Evolutionary conservation across 139 green algal species (phyloP), one percentile per base, ranked within the genome.

Genomic region (Coccomyxa sp.): DNA sequence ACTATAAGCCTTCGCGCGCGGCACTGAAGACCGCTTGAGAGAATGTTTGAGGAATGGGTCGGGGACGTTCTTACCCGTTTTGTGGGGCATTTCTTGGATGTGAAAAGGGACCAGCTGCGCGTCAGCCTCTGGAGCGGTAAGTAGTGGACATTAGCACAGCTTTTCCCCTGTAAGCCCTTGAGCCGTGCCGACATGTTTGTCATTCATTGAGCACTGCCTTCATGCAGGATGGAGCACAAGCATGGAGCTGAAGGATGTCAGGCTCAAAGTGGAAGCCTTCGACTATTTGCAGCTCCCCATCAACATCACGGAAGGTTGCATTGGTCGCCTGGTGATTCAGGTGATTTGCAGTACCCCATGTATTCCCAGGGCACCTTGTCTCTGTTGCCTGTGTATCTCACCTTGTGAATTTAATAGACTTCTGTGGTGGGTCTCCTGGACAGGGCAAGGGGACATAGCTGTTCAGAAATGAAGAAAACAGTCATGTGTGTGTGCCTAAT

Each of bases 11-110:
- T n/a, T n/a, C n/a, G n/a, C n/a, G n/a, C n/a, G n/a, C n/a, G n/a
- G n/a, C n/a, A n/a, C n/a, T n/a, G n/a, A n/a, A n/a, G n/a, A n/a
- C n/a, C n/a, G n/a, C n/a, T n/a, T n/a, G n/a, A n/a, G n/a, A n/a
- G n/a, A n/a, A 86, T 89, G 87, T 89, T 91, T 70, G 87, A 91
- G 58, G 81, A 78, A 22, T 90, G 81, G 70, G 50, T 87, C 12
- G 75, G 55, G 18, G 86, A 91, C 16, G 40, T 83, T n/a, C 70
- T 92, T 27, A 81, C 84, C 0, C 77, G 79, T 80, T 88, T 82
- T 39, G 69, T 92, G 27, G 88, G 88, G 12, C 84, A 88, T 39
- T 87, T 92, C 34, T 34, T 90, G 34, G 84, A 92, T 41, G 76
- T 92, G 10, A 82, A 88, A n/a, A 73, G 64, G 33, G 86, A 92